A percentile compares a stretch with the other conserved stretches of the same genome.
phyloP scores from a whole-genome alignment of 1,284 basidiomycete genomes.

The Schizophyllum commune region DNA sequence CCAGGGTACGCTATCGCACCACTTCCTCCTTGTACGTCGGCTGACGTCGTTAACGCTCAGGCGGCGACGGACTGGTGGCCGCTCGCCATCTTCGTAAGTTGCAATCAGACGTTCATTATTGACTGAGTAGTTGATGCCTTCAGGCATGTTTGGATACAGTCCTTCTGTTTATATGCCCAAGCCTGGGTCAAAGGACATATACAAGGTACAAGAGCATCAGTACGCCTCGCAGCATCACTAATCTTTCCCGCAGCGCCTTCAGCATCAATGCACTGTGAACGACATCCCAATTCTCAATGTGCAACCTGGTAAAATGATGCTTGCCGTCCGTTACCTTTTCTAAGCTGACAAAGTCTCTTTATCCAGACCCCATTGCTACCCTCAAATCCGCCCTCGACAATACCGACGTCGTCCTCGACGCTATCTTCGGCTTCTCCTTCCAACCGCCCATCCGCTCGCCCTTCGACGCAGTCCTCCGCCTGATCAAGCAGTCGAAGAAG shows the following conservation, averaged over 20 bases:
- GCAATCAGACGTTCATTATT: too few relatives aligned
- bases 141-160: conserved; percentile 84
- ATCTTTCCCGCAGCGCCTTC: conserved; percentile 49
- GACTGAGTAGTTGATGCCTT: neutral
- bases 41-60: conserved; percentile 15
- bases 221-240: neutral
- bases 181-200: conserved; percentile 87
- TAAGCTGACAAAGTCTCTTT: conserved; percentile 17
- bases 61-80: conserved; percentile 95
- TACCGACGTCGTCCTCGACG: conserved; percentile 86
- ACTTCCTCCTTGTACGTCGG: neutral
- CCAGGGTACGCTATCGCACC: conserved; percentile 44
- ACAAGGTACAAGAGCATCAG: conserved; percentile 41
- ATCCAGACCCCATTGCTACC: conserved; percentile 38
- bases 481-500: conserved; percentile 55
- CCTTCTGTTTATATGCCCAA: conserved; percentile 90
- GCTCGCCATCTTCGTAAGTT: conserved; percentile 86
- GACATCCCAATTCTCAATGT: conserved; percentile 80
- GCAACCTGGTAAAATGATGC: neutral
- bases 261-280: conserved; percentile 63
- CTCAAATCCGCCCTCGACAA: conserved; percentile 28
- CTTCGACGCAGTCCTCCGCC: conserved; percentile 70
- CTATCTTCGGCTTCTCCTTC: conserved; percentile 98
- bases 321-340: neutral
- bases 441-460: conserved; percentile 81